Percentiles rank a stretch among this genome's conserved stretches.
These are phyloP conservation scores for Metrosideros polymorpha DNA, from an alignment of 441 rosid species.

Conservation along the genomic window DNA sequence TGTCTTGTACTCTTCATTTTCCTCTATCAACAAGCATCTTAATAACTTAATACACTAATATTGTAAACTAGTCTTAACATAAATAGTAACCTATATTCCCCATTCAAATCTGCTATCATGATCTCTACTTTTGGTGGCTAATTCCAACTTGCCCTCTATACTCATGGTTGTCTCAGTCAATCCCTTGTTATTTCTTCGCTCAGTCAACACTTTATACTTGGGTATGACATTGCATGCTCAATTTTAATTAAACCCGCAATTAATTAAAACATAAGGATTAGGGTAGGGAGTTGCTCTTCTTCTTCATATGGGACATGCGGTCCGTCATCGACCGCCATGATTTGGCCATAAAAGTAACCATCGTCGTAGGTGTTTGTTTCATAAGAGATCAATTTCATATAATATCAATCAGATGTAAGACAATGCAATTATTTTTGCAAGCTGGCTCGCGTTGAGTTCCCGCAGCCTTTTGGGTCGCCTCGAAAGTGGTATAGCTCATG, in stretches of 20 bases:
- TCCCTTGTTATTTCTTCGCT: neutral
- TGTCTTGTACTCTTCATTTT: too few species aligned
- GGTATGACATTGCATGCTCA: neutral
- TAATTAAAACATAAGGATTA: neutral
- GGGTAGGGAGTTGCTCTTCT: neutral
- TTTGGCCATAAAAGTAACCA: neutral
- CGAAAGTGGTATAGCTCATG: neutral
- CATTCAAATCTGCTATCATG: neutral
- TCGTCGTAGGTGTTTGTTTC: neutral
- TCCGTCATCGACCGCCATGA: neutral
- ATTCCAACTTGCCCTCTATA: neutral
- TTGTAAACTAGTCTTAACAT: too few species aligned
- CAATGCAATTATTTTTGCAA: neutral
- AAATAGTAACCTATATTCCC: neutral
- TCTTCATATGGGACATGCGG: neutral
- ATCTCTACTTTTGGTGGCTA: neutral
- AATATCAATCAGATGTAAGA: neutral
- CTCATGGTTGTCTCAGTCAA: neutral
- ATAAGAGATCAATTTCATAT: neutral
- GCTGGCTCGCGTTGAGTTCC: neutral
- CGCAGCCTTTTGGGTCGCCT: neutral
- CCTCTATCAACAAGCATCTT: too few species aligned
- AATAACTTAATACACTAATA: too few species aligned
- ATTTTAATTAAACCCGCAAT: neutral
- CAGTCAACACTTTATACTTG: too few species aligned